phyloP scores from a whole-genome alignment of 2,329 filamentous ascomycete species.

The Thielaviopsis populi region DNA sequence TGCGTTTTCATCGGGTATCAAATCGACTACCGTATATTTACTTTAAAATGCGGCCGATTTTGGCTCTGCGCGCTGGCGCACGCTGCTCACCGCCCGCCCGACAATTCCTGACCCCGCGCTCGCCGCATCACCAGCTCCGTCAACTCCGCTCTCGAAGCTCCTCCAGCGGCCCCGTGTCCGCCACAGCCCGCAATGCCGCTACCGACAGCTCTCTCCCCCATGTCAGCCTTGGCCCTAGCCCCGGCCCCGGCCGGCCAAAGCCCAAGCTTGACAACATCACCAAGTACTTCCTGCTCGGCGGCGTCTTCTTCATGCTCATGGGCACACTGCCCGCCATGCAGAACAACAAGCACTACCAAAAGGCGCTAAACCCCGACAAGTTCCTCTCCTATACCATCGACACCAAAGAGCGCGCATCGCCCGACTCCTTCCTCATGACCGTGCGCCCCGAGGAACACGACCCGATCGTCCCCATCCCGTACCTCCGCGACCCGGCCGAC shows the following conservation, averaged over 20 bases:
- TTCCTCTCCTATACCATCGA: slow-evolving; percentile 55
- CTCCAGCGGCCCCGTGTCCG: not conserved
- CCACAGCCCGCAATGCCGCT: not conserved
- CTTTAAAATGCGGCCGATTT: not conserved
- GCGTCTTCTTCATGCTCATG: slow-evolving; percentile 14
- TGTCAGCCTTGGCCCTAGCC: not conserved
- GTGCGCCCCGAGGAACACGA: slow-evolving; percentile 30
- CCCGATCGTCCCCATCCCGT: slow-evolving; percentile 19
- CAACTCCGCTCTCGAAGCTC: not conserved
- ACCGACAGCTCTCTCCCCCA: no score
- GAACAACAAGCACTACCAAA: slow-evolving; percentile 14
- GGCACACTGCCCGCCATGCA: slow-evolving; percentile 12
- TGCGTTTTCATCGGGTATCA: not conserved
- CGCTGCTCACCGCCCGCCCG: not conserved
- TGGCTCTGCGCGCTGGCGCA: not conserved
- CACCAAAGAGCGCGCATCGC: slow-evolving; percentile 45
- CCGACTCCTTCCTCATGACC: slow-evolving; percentile 54
- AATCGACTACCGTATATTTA: not conserved
- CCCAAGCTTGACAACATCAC: slow-evolving; percentile 14
- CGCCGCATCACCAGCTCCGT: not conserved
- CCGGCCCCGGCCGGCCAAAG: not conserved
- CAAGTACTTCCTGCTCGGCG: slow-evolving; percentile 14
- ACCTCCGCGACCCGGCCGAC: slow-evolving; percentile 7
- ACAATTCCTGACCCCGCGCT: not conserved
- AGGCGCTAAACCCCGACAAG: slow-evolving; percentile 38